Evolutionary conservation across 148 eudicot species (phyloP).

Genomic region (Hydrangea macrophylla): DNA sequence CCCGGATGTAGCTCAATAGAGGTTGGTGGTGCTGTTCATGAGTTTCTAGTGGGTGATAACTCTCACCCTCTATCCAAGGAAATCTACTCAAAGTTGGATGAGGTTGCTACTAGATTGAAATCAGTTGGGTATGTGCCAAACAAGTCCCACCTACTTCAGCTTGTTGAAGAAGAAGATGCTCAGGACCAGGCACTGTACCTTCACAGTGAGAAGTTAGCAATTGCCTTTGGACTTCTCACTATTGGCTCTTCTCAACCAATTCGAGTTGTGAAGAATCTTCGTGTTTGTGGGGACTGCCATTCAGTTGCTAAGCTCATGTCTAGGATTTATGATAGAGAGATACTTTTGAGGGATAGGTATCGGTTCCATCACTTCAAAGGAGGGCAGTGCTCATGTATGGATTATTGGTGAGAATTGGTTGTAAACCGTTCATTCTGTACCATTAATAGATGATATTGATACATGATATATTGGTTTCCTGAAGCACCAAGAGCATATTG

Average conservation of each 20-base stretch:
- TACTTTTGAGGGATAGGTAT: constrained; percentile 44
- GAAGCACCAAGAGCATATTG: not conserved
- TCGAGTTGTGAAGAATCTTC: constrained; percentile 51
- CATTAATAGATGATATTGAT: not conserved
- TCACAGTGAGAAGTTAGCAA: constrained; percentile 48
- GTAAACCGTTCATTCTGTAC: not conserved
- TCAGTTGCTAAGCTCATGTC: constrained; percentile 37
- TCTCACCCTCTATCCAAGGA: constrained; percentile 30
- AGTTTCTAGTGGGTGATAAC: constrained; percentile 45
- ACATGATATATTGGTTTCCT: not conserved
- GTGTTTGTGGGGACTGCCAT: constrained; percentile 52
- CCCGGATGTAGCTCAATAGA: constrained; percentile 47
- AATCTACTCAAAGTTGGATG: constrained; percentile 41
- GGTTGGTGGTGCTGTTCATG: constrained; percentile 32
- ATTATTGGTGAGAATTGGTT: constrained; percentile 35
- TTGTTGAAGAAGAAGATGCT: constrained; percentile 40
- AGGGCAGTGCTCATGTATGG: constrained; percentile 50
- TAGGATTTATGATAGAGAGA: constrained; percentile 37
- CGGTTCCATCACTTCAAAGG: constrained; percentile 46
- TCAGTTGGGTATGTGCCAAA: constrained; percentile 29
- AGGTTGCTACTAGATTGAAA: constrained; percentile 30
- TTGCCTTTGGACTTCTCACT: constrained; percentile 41
- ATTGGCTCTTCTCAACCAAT: constrained; percentile 31
- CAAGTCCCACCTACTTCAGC: constrained; percentile 32
- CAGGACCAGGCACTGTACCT: constrained; percentile 42